Evolutionary conservation across 2,329 filamentous ascomycete genomes (phyloP), one percentile per base, ranked within the genome.

Genomic region (Trichophyton equinum): DNA sequence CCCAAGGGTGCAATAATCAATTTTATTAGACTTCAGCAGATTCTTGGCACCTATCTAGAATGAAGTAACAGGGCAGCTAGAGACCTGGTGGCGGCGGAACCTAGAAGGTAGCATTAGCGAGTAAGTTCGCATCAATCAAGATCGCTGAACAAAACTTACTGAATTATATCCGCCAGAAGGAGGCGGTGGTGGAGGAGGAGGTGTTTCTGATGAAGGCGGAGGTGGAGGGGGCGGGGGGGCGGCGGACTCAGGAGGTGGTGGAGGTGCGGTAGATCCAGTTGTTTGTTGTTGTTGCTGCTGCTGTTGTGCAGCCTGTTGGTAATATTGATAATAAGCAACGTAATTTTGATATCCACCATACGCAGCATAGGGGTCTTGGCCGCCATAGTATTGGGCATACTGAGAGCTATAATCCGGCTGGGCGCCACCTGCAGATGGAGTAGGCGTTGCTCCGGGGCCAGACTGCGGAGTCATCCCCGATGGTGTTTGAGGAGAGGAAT

Each of bases 261-360:
- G 66, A 22, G 68, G 64, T 11, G 63, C 80, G 74, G 64, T 56
- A 77, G 64, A 44, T 78, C 79, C 42, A 79, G 65, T 70, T 72
- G 49, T 36, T 55, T 22, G 22, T 11, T 22, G 70, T 63, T 79
- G 74, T 53, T 79, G 74, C 55, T 74, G 70, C 59, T 79, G 74
- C 55, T 74, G 70, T 58, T 74, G 77, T 55, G 78, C 78, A 67
- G 82, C 81, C 13, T 87, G 87, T 69, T 89, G 85, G 67, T 90
- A 90, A 74, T 88, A 86, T 67, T 88, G 85, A 65, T 79, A 81
- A 68, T 81, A 80, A 33, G 78, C 77, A 55, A 80, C 71, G 63
- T 81, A 89, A 76, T 87, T 88, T 67, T 86, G 82, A 74, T 94
- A 96, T 60, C 92, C 92, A 64, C 92, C 92, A 67, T 94, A 96